These are phyloP conservation scores for Cantharellus anzutake DNA, from an alignment of 768 basidiomycete genomes.

Conservation along the genomic window DNA sequence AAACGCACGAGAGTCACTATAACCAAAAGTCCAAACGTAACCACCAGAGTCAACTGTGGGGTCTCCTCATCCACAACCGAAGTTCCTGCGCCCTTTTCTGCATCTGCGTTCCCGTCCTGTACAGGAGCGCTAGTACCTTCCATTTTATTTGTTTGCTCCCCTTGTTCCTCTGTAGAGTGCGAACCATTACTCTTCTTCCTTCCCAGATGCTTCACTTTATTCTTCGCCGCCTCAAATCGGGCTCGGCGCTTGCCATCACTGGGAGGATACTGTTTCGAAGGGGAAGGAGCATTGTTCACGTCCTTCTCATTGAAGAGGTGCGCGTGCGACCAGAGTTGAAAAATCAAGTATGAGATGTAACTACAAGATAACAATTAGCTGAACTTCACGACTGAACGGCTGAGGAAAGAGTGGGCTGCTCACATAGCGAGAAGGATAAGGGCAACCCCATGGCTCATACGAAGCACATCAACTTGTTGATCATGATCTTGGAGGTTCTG, in stretches of 20 bases:
- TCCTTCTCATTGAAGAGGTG: not conserved
- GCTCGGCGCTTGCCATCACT: not conserved
- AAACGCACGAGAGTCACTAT: slow-evolving; percentile 41
- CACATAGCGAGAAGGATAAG: slow-evolving; percentile 53
- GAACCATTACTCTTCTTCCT: no score
- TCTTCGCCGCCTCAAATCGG: not conserved
- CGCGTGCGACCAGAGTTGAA: slow-evolving; percentile 29
- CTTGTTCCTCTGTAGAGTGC: no score
- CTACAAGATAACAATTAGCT: slow-evolving; percentile 18
- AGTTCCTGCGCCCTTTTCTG: slow-evolving; percentile 32
- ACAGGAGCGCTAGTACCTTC: not conserved
- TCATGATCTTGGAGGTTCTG: slow-evolving; percentile 5
- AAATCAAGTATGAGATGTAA: slow-evolving; percentile 60
- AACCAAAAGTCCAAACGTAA: slow-evolving; percentile 36
- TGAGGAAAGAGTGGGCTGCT: not conserved
- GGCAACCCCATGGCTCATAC: slow-evolving; percentile 68
- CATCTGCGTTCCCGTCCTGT: slow-evolving; percentile 14
- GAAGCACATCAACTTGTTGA: slow-evolving; percentile 27
- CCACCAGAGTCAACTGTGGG: slow-evolving; percentile 24
- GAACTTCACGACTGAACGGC: not conserved
- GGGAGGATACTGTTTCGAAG: slow-evolving; percentile 4
- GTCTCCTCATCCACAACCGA: slow-evolving; percentile 17
- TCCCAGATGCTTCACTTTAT: not conserved
- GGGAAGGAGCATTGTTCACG: not conserved
- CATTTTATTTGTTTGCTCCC: no score